Percentiles rank a stretch among this genome's conserved stretches.
Conservation (phyloP, 768 basidiomycete genomes). For the Gloeopeniophorella convolvens region DNA sequence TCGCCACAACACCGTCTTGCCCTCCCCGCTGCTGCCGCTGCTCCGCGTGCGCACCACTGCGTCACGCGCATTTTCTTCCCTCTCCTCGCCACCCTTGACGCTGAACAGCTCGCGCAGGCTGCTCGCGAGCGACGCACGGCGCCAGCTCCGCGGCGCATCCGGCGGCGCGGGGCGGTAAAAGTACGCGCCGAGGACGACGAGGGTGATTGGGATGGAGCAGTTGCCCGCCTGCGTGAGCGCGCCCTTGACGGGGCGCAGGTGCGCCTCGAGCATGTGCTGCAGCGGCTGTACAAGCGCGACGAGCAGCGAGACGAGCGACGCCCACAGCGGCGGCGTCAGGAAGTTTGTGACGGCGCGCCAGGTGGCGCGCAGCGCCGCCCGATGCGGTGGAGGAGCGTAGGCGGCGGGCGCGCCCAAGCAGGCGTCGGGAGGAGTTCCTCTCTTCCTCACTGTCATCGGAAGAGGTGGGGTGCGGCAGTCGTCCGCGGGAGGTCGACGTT, state of each 20-base stretch:
- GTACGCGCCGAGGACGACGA: slow-evolving; percentile 90
- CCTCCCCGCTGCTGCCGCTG: slow-evolving; percentile 52
- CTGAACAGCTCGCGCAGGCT: slow-evolving; percentile 40
- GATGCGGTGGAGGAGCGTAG: slow-evolving; percentile 26
- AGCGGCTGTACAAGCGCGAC: slow-evolving; percentile 73
- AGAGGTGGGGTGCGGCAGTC: no score
- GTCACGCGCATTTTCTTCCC: slow-evolving; percentile 20
- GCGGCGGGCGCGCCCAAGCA: slow-evolving; percentile 22
- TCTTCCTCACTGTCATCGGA: slow-evolving; percentile 24
- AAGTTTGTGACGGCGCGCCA: slow-evolving; percentile 52
- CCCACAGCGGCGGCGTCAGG: slow-evolving; percentile 88
- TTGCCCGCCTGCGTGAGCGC: slow-evolving; percentile 62
- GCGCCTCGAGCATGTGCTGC: slow-evolving; percentile 61
- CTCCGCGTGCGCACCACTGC: slow-evolving; percentile 9
- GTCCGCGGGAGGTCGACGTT: slow-evolving; percentile 5
- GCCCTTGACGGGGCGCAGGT: slow-evolving; percentile 59
- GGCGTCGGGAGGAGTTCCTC: slow-evolving; percentile 19
- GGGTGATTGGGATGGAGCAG: slow-evolving; percentile 82
- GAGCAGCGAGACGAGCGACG: slow-evolving; percentile 63
- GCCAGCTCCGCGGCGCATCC: slow-evolving; percentile 16
- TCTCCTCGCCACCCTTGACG: slow-evolving; percentile 22
- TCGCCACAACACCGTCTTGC: slow-evolving; percentile 77
- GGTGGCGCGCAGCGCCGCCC: slow-evolving; percentile 24
- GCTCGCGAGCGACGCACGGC: slow-evolving; percentile 31
- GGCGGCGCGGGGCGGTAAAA: slow-evolving; percentile 49